Evolutionary conservation across 768 basidiomycete genomes (phyloP).

Genomic region (Wakefieldia striispora): DNA sequence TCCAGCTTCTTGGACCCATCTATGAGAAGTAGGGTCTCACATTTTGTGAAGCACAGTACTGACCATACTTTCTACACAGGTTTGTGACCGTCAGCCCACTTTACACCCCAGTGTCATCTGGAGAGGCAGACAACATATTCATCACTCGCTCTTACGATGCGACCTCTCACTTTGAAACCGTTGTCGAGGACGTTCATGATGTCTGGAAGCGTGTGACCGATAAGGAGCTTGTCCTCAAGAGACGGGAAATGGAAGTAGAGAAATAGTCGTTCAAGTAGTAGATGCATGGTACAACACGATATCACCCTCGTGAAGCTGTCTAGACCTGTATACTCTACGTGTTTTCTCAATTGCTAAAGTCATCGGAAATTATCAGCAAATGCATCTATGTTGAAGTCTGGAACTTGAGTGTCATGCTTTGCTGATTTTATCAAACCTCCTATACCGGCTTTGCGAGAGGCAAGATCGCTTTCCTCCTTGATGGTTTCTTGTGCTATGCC

Average conservation of each 20-base stretch:
- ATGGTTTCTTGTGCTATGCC: slow-evolving; percentile 30
- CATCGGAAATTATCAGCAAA: slow-evolving; percentile 46
- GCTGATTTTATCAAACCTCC: slow-evolving; percentile 90
- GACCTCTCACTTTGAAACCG: slow-evolving; percentile 98
- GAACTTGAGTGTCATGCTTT: slow-evolving; percentile 80
- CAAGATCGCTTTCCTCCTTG: slow-evolving; percentile 54
- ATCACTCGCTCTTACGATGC: slow-evolving; percentile 98
- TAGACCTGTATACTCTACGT: slow-evolving; percentile 3
- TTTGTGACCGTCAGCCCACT: slow-evolving; percentile 88
- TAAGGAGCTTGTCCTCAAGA: slow-evolving; percentile 79
- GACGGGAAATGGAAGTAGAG: slow-evolving; percentile 72
- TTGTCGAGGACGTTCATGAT: slow-evolving; percentile 95
- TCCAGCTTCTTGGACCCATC: slow-evolving; percentile 88
- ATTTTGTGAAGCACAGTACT: slow-evolving; percentile 5
- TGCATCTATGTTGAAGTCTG: slow-evolving; percentile 84
- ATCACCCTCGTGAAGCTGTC: slow-evolving; percentile 12
- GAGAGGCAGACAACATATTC: slow-evolving; percentile 87
- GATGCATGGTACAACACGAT: slow-evolving; percentile 6
- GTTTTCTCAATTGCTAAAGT: neutral
- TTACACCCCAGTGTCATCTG: slow-evolving; percentile 84
- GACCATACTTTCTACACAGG: slow-evolving; percentile 39
- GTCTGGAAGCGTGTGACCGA: slow-evolving; percentile 91
- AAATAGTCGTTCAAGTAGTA: slow-evolving; percentile 29
- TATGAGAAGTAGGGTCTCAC: slow-evolving; percentile 75
- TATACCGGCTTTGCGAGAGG: slow-evolving; percentile 67